Base-by-base conservation (phyloP, 495 filamentous ascomycete genomes). In the Astrothelium macrocarpum region DNA sequence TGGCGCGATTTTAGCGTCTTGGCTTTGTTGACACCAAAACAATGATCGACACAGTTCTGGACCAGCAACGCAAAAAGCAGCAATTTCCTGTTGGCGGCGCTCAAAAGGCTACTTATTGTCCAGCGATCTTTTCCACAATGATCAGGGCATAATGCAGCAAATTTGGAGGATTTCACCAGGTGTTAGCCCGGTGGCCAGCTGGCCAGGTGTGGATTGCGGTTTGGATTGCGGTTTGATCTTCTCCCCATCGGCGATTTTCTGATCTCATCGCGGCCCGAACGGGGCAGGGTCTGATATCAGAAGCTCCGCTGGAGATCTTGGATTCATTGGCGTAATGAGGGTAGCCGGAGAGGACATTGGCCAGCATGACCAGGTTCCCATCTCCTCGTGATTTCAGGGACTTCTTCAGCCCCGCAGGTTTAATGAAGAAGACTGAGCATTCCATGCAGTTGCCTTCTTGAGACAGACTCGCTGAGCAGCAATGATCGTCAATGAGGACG, bases 381-480 rank as follows among this genome's bases (percentile, higher is more conserved):
- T 2, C 20, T 56, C 23, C 11, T 56, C 49, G 20, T 56, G 20
- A 56, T n/a, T 29, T 56, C 49, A 56, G 49, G 49, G 49, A 56
- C 49, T 56, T 29, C 23, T 29, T 4, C 3, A 11, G 25, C 49
- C 25, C 49, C 49, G 49, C 49, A 56, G 23, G 49, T 56, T 56
- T 56, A 16, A 56, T 56, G 49, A 56, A 56, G 49, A 56, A 56
- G 49, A 56, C 25, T 26, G 25, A 0, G 49, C 23, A 26, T 26
- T 56, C 49, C 49, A n/a, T 56, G 49, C 25, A 56, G 49, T 29
- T 56, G 25, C 49, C 49, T 5, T 56, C 49, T 56, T 56, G 25
- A 56, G 49, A 28, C 20, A 10, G 20, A 7, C 7, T 25, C 10
- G 25, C n/a, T n/a, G n/a, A n/a, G n/a, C n/a, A n/a, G n/a, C 5